Evolutionary conservation across 176 grass and related monocot species (phyloP).

Genomic region (Eleusine coracana): DNA sequence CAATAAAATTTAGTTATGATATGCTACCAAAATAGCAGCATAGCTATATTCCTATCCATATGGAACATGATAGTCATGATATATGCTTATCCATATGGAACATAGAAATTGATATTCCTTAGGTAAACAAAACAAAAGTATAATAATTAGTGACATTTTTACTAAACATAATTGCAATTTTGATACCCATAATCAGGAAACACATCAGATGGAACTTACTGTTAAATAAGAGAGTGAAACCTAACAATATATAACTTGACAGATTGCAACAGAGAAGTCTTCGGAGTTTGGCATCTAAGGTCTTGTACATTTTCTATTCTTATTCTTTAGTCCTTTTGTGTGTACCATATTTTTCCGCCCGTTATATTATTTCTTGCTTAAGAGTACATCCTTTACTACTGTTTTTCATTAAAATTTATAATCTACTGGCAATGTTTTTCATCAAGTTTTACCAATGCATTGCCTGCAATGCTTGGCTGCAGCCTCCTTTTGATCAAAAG

Average conservation of each 20-base stretch:
- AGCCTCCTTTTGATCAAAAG: constrained; percentile 8
- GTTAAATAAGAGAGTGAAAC: neutral
- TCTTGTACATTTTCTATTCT: neutral
- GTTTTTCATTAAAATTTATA: neutral
- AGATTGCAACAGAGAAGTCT: neutral
- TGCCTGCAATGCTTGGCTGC: neutral
- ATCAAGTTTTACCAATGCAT: constrained; percentile 3
- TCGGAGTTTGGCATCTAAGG: neutral
- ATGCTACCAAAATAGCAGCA: neutral
- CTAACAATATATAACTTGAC: neutral
- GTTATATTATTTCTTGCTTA: neutral
- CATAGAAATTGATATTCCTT: constrained; percentile 11
- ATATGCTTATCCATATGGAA: neutral
- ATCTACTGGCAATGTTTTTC: constrained; percentile 1
- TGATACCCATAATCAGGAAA: neutral
- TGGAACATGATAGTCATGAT: neutral
- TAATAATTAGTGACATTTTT: constrained; percentile 17
- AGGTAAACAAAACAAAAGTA: constrained; percentile 28
- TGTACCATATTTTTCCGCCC: neutral
- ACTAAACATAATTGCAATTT: constrained; percentile 12
- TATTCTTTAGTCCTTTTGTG: neutral
- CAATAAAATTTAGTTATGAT: neutral
- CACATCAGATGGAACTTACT: neutral
- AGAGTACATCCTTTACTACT: neutral
- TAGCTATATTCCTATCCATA: constrained; percentile 1